These are phyloP conservation scores for Fusarium poae DNA, from an alignment of 2,329 filamentous ascomycete species.

Conservation along the genomic window DNA sequence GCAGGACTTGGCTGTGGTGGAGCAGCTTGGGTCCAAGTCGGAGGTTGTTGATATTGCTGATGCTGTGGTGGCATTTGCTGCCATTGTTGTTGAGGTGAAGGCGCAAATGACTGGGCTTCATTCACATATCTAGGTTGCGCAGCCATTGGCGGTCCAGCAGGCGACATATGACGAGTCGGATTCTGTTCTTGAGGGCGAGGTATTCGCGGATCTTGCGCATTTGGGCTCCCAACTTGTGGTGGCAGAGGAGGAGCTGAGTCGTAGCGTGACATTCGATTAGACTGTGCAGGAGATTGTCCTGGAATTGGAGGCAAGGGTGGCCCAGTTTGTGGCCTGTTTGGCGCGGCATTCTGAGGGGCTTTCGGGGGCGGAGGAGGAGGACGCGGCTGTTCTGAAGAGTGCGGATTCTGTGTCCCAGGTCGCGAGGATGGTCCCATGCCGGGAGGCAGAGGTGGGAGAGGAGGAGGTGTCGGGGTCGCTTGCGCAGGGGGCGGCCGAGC, in stretches of 20 bases:
- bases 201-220: slow-evolving; percentile 28
- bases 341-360: slow-evolving; percentile 53
- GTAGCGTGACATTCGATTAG: slow-evolving; percentile 57
- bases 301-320: slow-evolving; percentile 49
- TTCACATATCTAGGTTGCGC: slow-evolving; percentile 40
- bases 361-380: slow-evolving; percentile 70
- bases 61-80: slow-evolving; percentile 38
- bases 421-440: slow-evolving; percentile 63
- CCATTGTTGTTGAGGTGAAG: slow-evolving; percentile 45
- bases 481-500: slow-evolving; percentile 55
- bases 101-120: slow-evolving; percentile 32
- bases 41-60: slow-evolving; percentile 40
- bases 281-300: slow-evolving; percentile 27
- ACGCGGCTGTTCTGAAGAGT: slow-evolving; percentile 50
- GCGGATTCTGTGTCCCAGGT: slow-evolving; percentile 54
- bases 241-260: slow-evolving; percentile 63
- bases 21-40: slow-evolving; percentile 46
- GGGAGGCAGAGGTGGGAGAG: slow-evolving; percentile 78
- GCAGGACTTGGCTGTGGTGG: slow-evolving; percentile 41
- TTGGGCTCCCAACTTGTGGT: slow-evolving; percentile 47
- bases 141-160: slow-evolving; percentile 25
- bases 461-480: slow-evolving; percentile 66
- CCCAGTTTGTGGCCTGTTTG: slow-evolving; percentile 46
- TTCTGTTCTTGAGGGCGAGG: slow-evolving; percentile 35
- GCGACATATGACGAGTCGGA: slow-evolving; percentile 36